Evolutionary conservation across 441 rosid genomes (phyloP).

Genomic region (Aquilaria agallochum): DNA sequence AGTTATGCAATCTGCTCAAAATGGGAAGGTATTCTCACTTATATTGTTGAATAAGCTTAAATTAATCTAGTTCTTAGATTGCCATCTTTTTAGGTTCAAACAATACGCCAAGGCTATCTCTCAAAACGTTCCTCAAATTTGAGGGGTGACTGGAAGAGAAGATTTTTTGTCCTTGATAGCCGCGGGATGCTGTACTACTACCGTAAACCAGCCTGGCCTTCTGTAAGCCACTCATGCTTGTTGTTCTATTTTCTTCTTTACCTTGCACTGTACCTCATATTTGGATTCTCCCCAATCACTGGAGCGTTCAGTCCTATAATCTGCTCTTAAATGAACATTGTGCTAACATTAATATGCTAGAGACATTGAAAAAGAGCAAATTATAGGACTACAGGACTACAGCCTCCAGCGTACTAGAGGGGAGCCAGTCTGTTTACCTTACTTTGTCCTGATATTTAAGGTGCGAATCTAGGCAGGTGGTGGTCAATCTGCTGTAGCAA

Average conservation of each 20-base stretch:
- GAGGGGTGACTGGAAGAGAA: constrained; percentile 98
- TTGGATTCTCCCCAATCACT: too few relatives aligned
- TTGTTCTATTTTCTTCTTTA: constrained; percentile 5
- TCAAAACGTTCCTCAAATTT: constrained; percentile 96
- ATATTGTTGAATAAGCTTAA: not conserved
- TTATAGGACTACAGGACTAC: too few relatives aligned
- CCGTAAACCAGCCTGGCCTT: constrained; percentile 75
- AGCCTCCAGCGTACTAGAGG: too few relatives aligned
- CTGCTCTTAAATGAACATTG: too few relatives aligned
- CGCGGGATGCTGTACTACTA: constrained; percentile 95
- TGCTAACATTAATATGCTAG: too few relatives aligned
- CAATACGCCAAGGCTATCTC: constrained; percentile 94
- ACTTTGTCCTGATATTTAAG: constrained; percentile 19
- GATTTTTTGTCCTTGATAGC: constrained; percentile 97
- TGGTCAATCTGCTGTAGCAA: constrained; percentile 52
- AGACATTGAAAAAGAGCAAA: too few relatives aligned
- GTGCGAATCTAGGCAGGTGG: constrained; percentile 54
- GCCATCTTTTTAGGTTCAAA: constrained; percentile 64
- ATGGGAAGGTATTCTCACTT: constrained; percentile 66
- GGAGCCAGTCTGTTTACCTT: constrained; percentile 4
- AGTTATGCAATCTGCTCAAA: constrained; percentile 90
- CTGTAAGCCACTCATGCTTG: constrained; percentile 46
- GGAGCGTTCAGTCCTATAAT: too few relatives aligned
- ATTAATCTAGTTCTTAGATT: not conserved
- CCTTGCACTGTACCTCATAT: too few relatives aligned